Base-by-base conservation (phyloP, 2,329 filamentous ascomycete genomes). In the Tricladium varicosporioides region DNA sequence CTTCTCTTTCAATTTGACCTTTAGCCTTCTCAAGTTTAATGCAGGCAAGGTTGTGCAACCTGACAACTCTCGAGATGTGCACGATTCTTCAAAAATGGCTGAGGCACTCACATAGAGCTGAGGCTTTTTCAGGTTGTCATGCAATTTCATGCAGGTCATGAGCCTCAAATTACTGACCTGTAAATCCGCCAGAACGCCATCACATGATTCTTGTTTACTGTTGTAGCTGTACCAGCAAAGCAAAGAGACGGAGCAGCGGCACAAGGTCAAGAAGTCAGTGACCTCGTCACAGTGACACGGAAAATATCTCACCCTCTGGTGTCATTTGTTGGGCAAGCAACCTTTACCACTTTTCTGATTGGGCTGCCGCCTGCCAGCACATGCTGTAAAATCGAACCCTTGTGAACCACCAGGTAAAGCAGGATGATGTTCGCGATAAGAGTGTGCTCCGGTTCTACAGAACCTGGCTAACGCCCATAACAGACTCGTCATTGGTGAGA, bases 401-500 rank as follows among this genome's bases (percentile, higher is more conserved):
- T 62, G 61, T 52, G 36, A 51, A 55, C 54, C 54, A 59, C 56
- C 60, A 63, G 56, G 63, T 60, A 64, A 60, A 60, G 57, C 54
- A 45, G 47, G 59, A 65, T 63, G 27, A 50, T 18, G 48, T 48
- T 47, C 51, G 27, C 43, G 40, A 52, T 51, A 44, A 48, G 36
- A 52, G n/a, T 11, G n/a, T 11, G 36, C 10, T 13, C 36, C n/a
- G 11, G n/a, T 42, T 13, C 36, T n/a, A 40, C 32, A 40, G 4
- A 40, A 40, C 36, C 36, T 40, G 36, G 36, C n/a, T 40, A 10
- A 40, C 36, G 22, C 33, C 32, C 48, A 40, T 42, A 33, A 51
- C 16, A 22, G n/a, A 48, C 46, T 48, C 27, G 11, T 40, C 36
- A 40, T 48, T 48, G 46, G 27, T 48, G 46, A 48, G 46, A 5